Conservation (phyloP, 1,284 basidiomycete genomes). For the Erythrobasidium hasegawianum region DNA sequence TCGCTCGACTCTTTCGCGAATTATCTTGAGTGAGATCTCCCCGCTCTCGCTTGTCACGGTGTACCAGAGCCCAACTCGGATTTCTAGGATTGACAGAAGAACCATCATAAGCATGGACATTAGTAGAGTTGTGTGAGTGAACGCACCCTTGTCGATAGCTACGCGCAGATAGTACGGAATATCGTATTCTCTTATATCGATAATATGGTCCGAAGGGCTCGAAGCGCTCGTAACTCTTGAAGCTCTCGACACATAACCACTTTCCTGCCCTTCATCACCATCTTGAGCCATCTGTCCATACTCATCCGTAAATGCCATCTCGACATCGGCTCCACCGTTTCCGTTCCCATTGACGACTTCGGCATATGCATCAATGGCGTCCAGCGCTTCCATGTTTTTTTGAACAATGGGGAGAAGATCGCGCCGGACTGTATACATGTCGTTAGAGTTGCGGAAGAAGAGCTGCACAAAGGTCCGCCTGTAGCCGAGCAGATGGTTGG, state of each 20-base stretch:
- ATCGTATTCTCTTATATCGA: conserved; percentile 94
- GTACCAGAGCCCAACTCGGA: conserved; percentile 98
- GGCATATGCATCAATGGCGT: conserved; percentile 95
- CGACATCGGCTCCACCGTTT: conserved; percentile 64
- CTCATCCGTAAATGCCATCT: conserved; percentile 87
- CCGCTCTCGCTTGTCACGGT: conserved; percentile 73
- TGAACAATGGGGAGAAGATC: conserved; percentile 86
- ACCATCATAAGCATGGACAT: no score
- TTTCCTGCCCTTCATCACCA: conserved; percentile 57
- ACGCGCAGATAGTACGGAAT: conserved; percentile 97
- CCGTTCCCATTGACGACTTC: conserved; percentile 44
- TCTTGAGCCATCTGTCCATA: conserved; percentile 64
- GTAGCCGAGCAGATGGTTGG: conserved; percentile 93
- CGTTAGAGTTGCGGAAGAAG: conserved; percentile 86
- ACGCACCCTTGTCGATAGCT: conserved; percentile 83
- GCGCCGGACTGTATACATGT: conserved; percentile 79
- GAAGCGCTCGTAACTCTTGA: conserved; percentile 47
- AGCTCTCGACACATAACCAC: conserved; percentile 47
- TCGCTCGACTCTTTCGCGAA: conserved; percentile 88
- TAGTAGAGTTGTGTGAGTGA: no score
- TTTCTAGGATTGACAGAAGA: no score
- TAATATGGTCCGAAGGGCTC: conserved; percentile 83
- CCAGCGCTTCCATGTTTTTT: conserved; percentile 86
- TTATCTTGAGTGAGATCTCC: conserved; percentile 67
- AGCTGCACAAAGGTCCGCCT: conserved; percentile 82